Conservation (phyloP, 148 eudicot species). For the Rhododendron ferrugineum region DNA sequence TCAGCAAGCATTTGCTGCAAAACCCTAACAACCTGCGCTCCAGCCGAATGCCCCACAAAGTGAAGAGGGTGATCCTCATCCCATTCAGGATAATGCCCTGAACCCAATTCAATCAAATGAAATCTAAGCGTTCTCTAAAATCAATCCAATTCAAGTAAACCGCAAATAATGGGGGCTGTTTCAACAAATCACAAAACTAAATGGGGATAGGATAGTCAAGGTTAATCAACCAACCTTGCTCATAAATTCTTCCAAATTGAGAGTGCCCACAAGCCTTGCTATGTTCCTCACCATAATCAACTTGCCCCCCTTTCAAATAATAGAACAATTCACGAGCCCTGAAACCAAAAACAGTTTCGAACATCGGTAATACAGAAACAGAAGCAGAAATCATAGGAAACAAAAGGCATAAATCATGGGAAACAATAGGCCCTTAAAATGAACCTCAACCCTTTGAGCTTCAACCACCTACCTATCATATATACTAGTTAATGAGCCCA, state of each 20-base stretch:
- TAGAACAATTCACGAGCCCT: conserved; percentile 98
- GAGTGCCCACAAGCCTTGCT: conserved; percentile 84
- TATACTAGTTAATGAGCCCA: conserved; percentile 84
- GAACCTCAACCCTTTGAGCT: conserved; percentile 7
- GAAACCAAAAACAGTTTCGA: conserved; percentile 15
- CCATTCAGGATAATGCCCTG: conserved; percentile 86
- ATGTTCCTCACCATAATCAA: conserved; percentile 95
- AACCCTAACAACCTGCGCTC: conserved; percentile 85
- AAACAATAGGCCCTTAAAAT: neutral
- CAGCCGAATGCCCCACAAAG: conserved; percentile 95
- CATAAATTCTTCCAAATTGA: conserved; percentile 73
- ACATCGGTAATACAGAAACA: neutral
- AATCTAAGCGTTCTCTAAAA: neutral
- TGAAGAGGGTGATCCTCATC: conserved; percentile 95
- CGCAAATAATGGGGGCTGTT: neutral
- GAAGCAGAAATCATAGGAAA: neutral
- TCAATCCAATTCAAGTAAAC: neutral
- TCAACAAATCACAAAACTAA: neutral
- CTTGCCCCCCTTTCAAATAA: conserved; percentile 94
- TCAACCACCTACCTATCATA: conserved; percentile 62
- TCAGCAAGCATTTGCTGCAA: conserved; percentile 98
- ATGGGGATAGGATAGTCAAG: neutral
- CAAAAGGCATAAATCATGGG: neutral
- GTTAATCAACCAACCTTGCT: conserved; percentile 43
- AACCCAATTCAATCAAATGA: neutral